Percentiles rank a stretch among this genome's conserved stretches.
Conservation (phyloP, 1,139 yeast genomes). For the Casaregolazyma suthepensis region DNA sequence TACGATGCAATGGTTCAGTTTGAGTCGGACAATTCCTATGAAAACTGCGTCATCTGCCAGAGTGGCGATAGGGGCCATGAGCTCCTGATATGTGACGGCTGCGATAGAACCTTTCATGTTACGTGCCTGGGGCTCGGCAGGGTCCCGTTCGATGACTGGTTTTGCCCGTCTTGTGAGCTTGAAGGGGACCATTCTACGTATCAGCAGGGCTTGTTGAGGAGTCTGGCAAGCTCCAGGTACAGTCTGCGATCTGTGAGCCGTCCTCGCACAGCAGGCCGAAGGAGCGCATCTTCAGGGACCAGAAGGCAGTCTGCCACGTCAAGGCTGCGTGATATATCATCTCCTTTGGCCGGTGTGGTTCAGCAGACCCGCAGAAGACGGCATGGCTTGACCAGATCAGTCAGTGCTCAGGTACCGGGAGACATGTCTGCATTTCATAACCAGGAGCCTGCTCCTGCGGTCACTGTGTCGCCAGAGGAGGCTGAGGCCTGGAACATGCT, state of each 20-base stretch:
- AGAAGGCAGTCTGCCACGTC: not conserved
- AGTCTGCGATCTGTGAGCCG: conserved; percentile 5
- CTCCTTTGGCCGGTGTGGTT: not conserved
- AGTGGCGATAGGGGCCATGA: conserved; percentile 28
- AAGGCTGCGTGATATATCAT: not conserved
- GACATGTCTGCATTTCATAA: not conserved
- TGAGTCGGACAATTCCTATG: conserved; percentile 9
- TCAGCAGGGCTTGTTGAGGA: conserved; percentile 1
- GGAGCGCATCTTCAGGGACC: not conserved
- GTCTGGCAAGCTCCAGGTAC: not conserved
- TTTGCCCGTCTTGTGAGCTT: conserved; percentile 29
- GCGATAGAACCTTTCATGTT: conserved; percentile 30
- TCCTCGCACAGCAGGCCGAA: conserved; percentile 8
- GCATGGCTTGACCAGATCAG: not conserved
- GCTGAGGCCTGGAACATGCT: conserved; percentile 30
- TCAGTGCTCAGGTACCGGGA: not conserved
- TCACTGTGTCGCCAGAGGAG: conserved; percentile 25
- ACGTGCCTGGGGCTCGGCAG: conserved; percentile 29
- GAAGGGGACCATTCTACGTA: conserved; percentile 9
- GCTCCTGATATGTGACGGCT: conserved; percentile 29
- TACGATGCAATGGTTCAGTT: conserved; percentile 8
- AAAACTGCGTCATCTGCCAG: conserved; percentile 30
- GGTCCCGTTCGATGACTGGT: conserved; percentile 29
- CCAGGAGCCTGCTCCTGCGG: not conserved
- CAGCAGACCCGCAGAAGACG: not conserved